Evolutionary conservation across 352 stramenopile genomes (phyloP).

Genomic region (Globisporangium heterothallicum): DNA sequence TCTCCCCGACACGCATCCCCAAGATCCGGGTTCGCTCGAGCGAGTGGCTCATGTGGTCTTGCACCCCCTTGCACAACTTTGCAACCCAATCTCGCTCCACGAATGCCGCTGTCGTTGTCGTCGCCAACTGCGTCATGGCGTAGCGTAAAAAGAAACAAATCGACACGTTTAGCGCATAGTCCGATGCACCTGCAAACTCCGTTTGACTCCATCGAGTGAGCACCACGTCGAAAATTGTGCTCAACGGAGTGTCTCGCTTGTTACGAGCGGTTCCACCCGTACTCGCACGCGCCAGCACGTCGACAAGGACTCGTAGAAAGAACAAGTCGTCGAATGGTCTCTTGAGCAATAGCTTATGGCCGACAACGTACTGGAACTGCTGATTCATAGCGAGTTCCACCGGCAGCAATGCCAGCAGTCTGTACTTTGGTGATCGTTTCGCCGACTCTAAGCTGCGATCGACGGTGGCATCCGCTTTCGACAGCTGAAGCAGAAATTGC

Average conservation of each 20-base stretch:
- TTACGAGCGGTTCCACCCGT: neutral
- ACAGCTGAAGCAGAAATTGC: slow-evolving; percentile 40
- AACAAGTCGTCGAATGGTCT: slow-evolving; percentile 43
- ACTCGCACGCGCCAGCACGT: slow-evolving; percentile 22
- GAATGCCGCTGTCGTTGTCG: slow-evolving; percentile 15
- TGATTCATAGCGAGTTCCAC: slow-evolving; percentile 25
- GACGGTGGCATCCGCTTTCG: slow-evolving; percentile 13
- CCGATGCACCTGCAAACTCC: slow-evolving; percentile 37
- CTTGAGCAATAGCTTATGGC: slow-evolving; percentile 54
- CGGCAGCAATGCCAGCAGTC: slow-evolving; percentile 39
- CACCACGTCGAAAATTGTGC: slow-evolving; percentile 49
- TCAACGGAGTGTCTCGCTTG: slow-evolving; percentile 16
- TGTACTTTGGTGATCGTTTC: slow-evolving; percentile 34
- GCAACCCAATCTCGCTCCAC: slow-evolving; percentile 45
- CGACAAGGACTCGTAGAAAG: slow-evolving; percentile 42
- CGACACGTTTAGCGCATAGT: slow-evolving; percentile 53
- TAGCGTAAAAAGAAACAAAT: slow-evolving; percentile 68
- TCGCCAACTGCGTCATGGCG: slow-evolving; percentile 30
- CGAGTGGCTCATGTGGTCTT: slow-evolving; percentile 67
- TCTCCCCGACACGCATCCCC: slow-evolving; percentile 72
- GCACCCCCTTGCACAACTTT: slow-evolving; percentile 66
- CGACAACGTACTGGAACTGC: slow-evolving; percentile 61
- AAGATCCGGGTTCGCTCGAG: slow-evolving; percentile 45
- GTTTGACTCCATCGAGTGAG: slow-evolving; percentile 51
- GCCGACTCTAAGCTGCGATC: neutral